Percentiles rank a stretch among this genome's conserved stretches.
These are phyloP conservation scores for Aspergillus thermomutatus DNA, from an alignment of 2,329 filamentous ascomycete species.

Conservation along the genomic window DNA sequence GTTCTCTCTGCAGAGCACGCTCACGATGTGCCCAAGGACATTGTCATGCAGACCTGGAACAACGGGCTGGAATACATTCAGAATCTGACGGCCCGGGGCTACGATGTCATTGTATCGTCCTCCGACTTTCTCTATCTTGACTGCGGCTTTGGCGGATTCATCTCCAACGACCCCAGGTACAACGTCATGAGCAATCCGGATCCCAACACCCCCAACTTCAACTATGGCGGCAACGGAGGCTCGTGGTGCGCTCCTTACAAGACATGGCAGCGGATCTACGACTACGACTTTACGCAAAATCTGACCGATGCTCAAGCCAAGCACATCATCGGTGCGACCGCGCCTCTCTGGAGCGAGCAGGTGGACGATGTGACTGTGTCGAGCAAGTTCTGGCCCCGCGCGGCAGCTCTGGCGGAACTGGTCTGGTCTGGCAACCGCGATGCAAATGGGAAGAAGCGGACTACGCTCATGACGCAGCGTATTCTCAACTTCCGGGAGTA, in stretches of 20 bases:
- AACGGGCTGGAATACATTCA: constrained; percentile 50
- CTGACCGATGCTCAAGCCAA: constrained; percentile 46
- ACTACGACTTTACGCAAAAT: constrained; percentile 54
- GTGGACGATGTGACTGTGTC: constrained; percentile 53
- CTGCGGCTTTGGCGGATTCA: constrained; percentile 53
- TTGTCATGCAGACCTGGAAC: constrained; percentile 57
- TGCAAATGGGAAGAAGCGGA: constrained; percentile 48
- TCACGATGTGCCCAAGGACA: constrained; percentile 47
- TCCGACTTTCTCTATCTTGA: constrained; percentile 57
- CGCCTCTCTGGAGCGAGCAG: constrained; percentile 55
- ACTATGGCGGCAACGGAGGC: constrained; percentile 52
- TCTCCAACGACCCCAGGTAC: constrained; percentile 56
- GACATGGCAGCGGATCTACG: constrained; percentile 59
- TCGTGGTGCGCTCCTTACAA: constrained; percentile 61
- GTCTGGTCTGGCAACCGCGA: constrained; percentile 56
- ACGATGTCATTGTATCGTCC: constrained; percentile 56
- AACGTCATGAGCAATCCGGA: constrained; percentile 53
- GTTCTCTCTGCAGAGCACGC: constrained; percentile 45
- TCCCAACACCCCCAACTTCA: constrained; percentile 47
- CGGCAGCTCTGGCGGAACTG: constrained; percentile 54
- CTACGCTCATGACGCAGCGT: constrained; percentile 52
- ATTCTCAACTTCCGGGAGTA: constrained; percentile 61
- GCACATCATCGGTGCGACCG: constrained; percentile 51
- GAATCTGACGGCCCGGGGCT: constrained; percentile 50
- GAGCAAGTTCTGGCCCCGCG: constrained; percentile 54